Base-by-base conservation (phyloP, 495 filamentous ascomycete species). In the Daldinia decipiens region DNA sequence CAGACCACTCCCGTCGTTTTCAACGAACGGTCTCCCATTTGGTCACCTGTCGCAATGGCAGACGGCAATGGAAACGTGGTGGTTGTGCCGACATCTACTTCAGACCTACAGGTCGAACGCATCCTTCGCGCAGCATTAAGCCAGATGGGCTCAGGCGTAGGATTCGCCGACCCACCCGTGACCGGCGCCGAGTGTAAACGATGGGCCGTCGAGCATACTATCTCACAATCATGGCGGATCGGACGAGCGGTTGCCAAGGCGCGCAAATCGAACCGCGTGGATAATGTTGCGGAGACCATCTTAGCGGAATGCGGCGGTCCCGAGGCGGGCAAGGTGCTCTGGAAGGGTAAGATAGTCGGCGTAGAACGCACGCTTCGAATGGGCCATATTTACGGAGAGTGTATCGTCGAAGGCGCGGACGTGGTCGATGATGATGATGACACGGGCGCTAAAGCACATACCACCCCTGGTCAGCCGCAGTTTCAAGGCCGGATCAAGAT, bases 291-390 rank as follows among this genome's bases (percentile, higher is more conserved):
- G 0, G 84, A 88, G 70, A 79, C 81, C 0, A 89, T 90, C 52
- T 79, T 90, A 9, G 80, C 85, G 7, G 84, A 87, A 69, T 84
- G 84, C 47, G 87, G 86, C 2, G 88, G 87, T 0, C 60, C 76
- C 0, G 79, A 83, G 19, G 80, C 82, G 7, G 87, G 82, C 0
- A 83, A 78, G 59, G 82, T 90, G 17, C 73, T 90, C 4, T 89
- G 85, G 70, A 82, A 85, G 61, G 88, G 88, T 9, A 91, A 91
- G 76, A 87, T 90, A 53, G 82, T 85, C 0, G 82, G 81, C 9
- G 88, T 91, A 0, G 83, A 87, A 67, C 75, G 87, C 9, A 83
- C 81, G 3, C 70, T 91, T 60, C 77, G 77, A 47, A 87, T 79
- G 80, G 88, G 87, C 19, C 86, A 86, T 68, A 77, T 82, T 40